Evolutionary conservation across 2,329 filamentous ascomycete species (phyloP).

Genomic region (Lachnellula hyalina): DNA sequence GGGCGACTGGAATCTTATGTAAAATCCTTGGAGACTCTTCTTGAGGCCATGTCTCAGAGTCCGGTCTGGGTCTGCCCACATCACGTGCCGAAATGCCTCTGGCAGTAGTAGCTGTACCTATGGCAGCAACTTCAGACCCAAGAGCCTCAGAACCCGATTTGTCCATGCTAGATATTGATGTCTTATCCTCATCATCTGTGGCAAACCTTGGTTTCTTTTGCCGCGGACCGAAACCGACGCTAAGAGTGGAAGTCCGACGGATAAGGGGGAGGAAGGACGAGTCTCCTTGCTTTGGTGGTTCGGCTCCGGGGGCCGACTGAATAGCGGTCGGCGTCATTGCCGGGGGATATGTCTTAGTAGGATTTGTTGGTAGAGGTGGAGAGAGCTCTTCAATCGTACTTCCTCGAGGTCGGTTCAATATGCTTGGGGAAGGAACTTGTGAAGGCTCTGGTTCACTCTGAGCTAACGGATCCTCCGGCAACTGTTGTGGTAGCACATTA

Average conservation of each 20-base stretch:
- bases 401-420: constrained; percentile 19
- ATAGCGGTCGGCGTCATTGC: background rate
- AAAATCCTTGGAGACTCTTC: background rate
- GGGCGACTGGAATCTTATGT: background rate
- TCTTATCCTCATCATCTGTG: constrained; percentile 24
- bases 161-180: background rate
- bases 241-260: constrained; percentile 52
- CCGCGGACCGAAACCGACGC: constrained; percentile 33
- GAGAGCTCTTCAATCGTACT: constrained; percentile 13
- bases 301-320: background rate
- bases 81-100: background rate
- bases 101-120: background rate
- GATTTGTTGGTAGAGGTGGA: background rate
- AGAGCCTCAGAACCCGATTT: background rate
- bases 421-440: constrained; percentile 7
- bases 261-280: constrained; percentile 52
- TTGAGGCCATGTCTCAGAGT: background rate
- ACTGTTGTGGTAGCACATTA: background rate
- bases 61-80: background rate
- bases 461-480: background rate
- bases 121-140: background rate
- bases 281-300: constrained; percentile 3
- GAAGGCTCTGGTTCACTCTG: background rate
- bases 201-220: constrained; percentile 26
- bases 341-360: background rate